Percentiles rank a stretch among this genome's conserved stretches.
Evolutionary conservation across 345 rosid genomes (phyloP).

Genomic region (Capsella bursapastoris): DNA sequence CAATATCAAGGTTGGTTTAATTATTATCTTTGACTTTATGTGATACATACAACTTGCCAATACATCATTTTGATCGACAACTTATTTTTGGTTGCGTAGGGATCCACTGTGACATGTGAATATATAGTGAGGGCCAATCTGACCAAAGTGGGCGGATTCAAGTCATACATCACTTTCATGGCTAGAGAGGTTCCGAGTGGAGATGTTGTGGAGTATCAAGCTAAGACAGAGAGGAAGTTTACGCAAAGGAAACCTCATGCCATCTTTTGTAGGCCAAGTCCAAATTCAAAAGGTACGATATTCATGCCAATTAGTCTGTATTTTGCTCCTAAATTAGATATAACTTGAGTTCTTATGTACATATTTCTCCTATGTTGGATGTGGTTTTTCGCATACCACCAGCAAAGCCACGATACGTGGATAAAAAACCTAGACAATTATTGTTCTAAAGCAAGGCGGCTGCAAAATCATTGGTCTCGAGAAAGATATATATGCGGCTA

Average conservation of each 20-base stretch:
- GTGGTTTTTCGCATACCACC: too few relatives aligned
- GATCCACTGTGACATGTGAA: conserved; percentile 8
- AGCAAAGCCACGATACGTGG: too few relatives aligned
- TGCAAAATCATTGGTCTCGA: too few relatives aligned
- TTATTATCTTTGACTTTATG: not conserved
- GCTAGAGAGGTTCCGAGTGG: conserved; percentile 24
- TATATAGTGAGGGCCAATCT: conserved; percentile 20
- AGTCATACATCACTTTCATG: conserved; percentile 30
- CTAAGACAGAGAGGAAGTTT: conserved; percentile 27
- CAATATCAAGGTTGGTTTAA: not conserved
- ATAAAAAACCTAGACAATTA: too few relatives aligned
- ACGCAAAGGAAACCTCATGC: conserved; percentile 8
- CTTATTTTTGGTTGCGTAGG: not conserved
- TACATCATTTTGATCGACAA: not conserved
- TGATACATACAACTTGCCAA: not conserved
- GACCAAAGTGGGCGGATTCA: not conserved
- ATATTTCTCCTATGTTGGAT: too few relatives aligned
- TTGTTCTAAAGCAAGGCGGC: too few relatives aligned
- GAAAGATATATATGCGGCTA: too few relatives aligned
- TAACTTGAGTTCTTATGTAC: too few relatives aligned
- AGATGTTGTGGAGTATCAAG: conserved; percentile 33
- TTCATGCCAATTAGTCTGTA: too few relatives aligned
- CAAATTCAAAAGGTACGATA: conserved; percentile 11
- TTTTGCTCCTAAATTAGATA: too few relatives aligned
- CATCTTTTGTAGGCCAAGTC: conserved; percentile 31